Conservation (phyloP, 805 yeast genomes). For the Teunomyces aglyptinius region DNA sequence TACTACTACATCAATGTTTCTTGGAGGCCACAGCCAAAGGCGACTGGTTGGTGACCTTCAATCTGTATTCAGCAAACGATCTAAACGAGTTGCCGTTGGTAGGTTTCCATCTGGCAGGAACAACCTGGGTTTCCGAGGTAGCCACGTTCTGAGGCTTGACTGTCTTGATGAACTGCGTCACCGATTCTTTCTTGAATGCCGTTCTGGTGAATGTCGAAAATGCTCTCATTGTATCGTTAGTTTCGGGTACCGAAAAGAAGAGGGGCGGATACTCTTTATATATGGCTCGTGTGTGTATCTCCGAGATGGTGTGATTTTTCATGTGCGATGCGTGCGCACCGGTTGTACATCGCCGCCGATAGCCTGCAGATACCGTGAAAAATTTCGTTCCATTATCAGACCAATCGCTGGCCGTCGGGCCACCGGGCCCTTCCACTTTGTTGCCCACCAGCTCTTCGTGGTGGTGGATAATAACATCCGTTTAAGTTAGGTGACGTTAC, state of each 20-base stretch:
- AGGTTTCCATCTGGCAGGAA: conserved; percentile 32
- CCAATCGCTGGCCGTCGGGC: conserved; percentile 1
- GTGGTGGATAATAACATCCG: conserved; percentile 1
- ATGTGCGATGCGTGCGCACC: neutral
- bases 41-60: conserved; percentile 39
- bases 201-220: conserved; percentile 20
- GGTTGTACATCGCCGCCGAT: conserved; percentile 1
- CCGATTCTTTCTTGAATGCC: conserved; percentile 30
- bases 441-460: too few species aligned
- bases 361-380: neutral
- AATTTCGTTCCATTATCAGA: conserved; percentile 1
- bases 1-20: neutral
- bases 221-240: conserved; percentile 17
- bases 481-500: neutral
- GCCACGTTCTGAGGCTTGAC: conserved; percentile 9
- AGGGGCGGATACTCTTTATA: neutral
- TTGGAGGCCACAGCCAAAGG: conserved; percentile 34
- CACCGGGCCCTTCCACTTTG: neutral
- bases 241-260: too few species aligned
- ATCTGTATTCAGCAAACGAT: conserved; percentile 45
- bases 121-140: neutral
- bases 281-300: neutral
- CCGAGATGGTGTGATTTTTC: conserved; percentile 2
- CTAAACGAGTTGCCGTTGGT: conserved; percentile 39
- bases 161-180: conserved; percentile 23